Base-by-base conservation (phyloP, 176 grass and related monocot genomes). In the Oryza brachyantha region DNA sequence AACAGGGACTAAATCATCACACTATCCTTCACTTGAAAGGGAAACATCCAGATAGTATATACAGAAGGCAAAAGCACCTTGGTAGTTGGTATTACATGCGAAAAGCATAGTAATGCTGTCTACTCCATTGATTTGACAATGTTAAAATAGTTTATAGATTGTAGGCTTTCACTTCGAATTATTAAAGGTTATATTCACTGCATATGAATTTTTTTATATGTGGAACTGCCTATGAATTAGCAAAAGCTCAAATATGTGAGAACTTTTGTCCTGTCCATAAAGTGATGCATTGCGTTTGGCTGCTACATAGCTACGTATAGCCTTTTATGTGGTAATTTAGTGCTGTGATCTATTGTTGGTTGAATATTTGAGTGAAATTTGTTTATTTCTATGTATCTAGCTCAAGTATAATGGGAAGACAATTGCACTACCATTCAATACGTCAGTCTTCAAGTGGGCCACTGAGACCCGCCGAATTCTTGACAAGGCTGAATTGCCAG, bases 401-500 rank as follows among this genome's bases (percentile, higher is more conserved):
- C 80, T 97, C 80, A 83, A 78, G 2, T 97, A 94, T 80, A 92
- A 94, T 3, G 95, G 95, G 60, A 90, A 97, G 61, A 88, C 81
- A 8, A 37, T 97, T 84, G 52, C 91, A 62, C 16, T 97, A 17
- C 92, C 95, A 74, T 97, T 97, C 80, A 94, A 97, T 86, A 68
- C 82, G 72, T 90, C 87, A 50, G 76, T 97, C 71, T 77, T 88
- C 75, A 81, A 94, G 68, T 94, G 95, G 92, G 87, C 89, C 58
- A 80, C 76, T 31, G 77, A 86, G 68, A 97, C 95, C 38, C 92
- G 89, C 21, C 68, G 75, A 78, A 92, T 97, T 64, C 87, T 97
- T 10, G 83, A 94, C 55, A 82, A 84, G 80, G 95, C 89, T 79
- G 37, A 90, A 88, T 78, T 97, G 61, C 92, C 95, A 74, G 83